Base-by-base conservation (phyloP, 306 rosid genomes). In the Cucumis melo region DNA sequence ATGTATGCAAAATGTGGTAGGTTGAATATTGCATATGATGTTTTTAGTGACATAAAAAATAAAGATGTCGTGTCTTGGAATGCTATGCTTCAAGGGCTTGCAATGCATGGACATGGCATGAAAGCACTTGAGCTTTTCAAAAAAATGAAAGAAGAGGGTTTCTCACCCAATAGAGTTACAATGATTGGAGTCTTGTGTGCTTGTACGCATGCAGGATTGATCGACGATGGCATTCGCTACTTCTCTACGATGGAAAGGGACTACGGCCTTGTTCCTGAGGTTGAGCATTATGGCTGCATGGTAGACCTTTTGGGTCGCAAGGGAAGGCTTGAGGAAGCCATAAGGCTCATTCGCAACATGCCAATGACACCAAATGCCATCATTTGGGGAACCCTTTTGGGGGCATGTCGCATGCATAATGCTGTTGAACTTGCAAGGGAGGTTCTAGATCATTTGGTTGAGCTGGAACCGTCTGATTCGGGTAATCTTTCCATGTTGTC, bases 221-320 rank as follows among this genome's bases (percentile, higher is more conserved):
- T 89, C 59, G 81, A 87, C 21, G 90, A 91, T 73, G 94, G 98
- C 66, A 88, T 86, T 65, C 78, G 60, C 13, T 83, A 77, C 81
- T 91, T 94, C 87, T 75, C 83, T 67, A 32, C 84, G 4, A 91
- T 91, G 97, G 90, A 91, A 83, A 84, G 78, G 57, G 87, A 87
- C 36, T 85, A 87, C 19, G 85, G 88, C 81, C 60, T 94, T 60
- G 88, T 82, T 80, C 94, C 96, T 17, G 68, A 80, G 76, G 65
- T 89, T 51, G 91, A 87, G 86, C 96, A 94, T 77, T 91, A 90
- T 16, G 97, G 96, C 82, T 91, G 97, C 75, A 85, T 94, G 90
- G 74, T 94, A 57, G 97, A 91, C 84, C 96, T 94, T 23, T 82
- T 94, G 23, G 89, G 96, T 41, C 98, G 94, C 10, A 88, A 89